Evolutionary conservation across 352 stramenopile species (phyloP), one percentile per base, ranked within the genome.

Genomic region (Blastocystis sp.): DNA sequence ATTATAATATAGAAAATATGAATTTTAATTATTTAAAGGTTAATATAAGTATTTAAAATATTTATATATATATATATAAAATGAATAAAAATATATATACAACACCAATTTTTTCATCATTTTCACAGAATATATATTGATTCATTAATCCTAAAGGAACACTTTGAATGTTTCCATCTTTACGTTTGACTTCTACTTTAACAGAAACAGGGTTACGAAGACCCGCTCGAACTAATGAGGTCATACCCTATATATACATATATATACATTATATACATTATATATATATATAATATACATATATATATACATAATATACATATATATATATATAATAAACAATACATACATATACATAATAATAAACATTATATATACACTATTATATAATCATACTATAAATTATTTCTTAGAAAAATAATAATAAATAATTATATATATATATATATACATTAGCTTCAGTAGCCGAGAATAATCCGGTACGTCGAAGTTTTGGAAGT

Each of bases 141-240:
- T 97, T 98, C 48, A 78, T 76, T 32, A 91, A 68, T 24, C 75
- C 72, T 3, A 73, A 72, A 16, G 81, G 81, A 28, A 77, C 87
- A 24, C 71, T 56, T 43, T 75, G 72, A 1, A 65, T 44, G 19
- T 69, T 49, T 68, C 13, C 16, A n/a, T 55, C 48, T 45, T 64
- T 19, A 23, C 43, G 40, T 0, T 79, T 78, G 34, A 97, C 83
- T 57, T 92, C 79, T 30, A 99, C 90, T 27, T 87, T 88, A 49
- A 99, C 87, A 4, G 88, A 85, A 33, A 92, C 88, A 0, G 91
- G 91, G 77, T 99, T 98, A 2, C 91, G 81, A 68, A 99, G 78
- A 1, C 91, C 92, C 3, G 88, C 88, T 32, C 85, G 77, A 6
- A 83, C 81, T 10, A 96, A 75, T 41, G 88, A 79, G 65, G 88